Conservation (phyloP, 163 green algal genomes). For the Chlorella variabilis region DNA sequence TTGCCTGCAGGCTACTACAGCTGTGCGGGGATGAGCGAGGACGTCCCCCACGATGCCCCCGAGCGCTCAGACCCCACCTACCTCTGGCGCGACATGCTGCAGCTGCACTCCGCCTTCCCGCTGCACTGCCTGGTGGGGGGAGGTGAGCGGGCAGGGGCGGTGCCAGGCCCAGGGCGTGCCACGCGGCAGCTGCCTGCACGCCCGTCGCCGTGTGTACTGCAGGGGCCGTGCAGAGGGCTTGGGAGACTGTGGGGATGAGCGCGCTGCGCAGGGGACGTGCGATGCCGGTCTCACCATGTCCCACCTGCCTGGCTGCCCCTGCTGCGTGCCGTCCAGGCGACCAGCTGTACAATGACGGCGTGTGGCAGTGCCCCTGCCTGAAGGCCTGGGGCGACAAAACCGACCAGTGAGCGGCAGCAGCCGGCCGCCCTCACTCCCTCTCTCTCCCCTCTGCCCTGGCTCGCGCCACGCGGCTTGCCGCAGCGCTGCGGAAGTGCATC, state of each 20-base stretch:
- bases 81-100: constrained; percentile 69
- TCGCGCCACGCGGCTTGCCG: too few species aligned
- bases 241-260: too few species aligned
- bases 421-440: too few species aligned
- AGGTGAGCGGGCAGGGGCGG: constrained; percentile 30
- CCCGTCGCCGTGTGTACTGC: too few species aligned
- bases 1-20: constrained; percentile 23
- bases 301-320: not conserved
- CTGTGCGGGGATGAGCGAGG: constrained; percentile 2
- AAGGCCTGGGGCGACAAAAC: constrained; percentile 20
- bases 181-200: too few species aligned
- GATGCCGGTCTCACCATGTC: not conserved
- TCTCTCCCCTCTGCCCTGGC: too few species aligned
- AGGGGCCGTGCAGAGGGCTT: too few species aligned
- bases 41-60: constrained; percentile 16
- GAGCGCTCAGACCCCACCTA: constrained; percentile 47
- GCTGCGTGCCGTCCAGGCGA: constrained; percentile 42
- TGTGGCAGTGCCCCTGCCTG: constrained; percentile 54
- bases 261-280: too few species aligned
- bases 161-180: not conserved
- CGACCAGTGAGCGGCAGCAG: constrained; percentile 1
- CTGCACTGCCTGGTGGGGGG: constrained; percentile 70
- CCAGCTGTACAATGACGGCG: constrained; percentile 76
- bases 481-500: not conserved
- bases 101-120: constrained; percentile 50